These are phyloP conservation scores for Populus simonii DNA, from an alignment of 345 rosid species.

Conservation along the genomic window DNA sequence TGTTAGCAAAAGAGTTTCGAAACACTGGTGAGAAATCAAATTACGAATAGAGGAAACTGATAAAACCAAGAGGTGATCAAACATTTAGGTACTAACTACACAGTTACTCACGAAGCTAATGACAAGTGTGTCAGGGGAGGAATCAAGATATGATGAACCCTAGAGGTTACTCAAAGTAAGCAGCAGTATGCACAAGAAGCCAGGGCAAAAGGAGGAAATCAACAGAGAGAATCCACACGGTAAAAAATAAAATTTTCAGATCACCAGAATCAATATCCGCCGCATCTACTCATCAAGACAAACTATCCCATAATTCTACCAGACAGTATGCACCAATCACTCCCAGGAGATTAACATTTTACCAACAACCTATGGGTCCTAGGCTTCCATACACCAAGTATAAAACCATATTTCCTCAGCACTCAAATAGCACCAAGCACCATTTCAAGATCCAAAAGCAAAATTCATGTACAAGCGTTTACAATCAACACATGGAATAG, in stretches of 20 bases:
- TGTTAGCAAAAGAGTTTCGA: not conserved
- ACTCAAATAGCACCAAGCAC: not conserved
- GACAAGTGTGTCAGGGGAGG: not conserved
- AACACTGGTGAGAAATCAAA: not conserved
- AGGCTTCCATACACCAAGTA: not conserved
- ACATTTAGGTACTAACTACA: not conserved
- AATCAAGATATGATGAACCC: not conserved
- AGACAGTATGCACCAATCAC: not conserved
- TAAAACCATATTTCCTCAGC: not conserved
- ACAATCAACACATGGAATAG: not conserved
- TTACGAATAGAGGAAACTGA: not conserved
- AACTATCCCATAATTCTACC: not conserved
- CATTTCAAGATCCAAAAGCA: not conserved
- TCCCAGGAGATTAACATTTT: not conserved
- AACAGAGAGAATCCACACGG: not conserved
- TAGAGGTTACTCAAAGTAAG: not conserved
- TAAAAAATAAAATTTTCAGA: not conserved
- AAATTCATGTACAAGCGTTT: not conserved
- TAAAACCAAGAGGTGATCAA: not conserved
- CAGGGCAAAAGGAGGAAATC: not conserved
- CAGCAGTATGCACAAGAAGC: not conserved
- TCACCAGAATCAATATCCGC: not conserved
- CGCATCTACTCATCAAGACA: not conserved
- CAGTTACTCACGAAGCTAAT: not conserved
- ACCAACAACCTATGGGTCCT: not conserved